Evolutionary conservation across 768 basidiomycete species (phyloP).

Genomic region (Galerina sulciceps): DNA sequence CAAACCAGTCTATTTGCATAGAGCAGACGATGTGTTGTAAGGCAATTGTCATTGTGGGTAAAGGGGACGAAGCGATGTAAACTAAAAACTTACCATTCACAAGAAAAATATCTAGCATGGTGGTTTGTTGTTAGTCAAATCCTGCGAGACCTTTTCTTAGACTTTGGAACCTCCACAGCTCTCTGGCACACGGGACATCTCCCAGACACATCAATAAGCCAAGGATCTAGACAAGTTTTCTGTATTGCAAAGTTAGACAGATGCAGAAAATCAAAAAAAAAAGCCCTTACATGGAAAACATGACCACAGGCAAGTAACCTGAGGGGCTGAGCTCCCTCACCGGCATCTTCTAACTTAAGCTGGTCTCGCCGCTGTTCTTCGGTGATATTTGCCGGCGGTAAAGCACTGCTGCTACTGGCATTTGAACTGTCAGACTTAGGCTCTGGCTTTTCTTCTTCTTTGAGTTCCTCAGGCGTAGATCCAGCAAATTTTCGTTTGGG

Average conservation of each 20-base stretch:
- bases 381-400: slow-evolving; percentile 8
- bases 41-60: too few relatives aligned
- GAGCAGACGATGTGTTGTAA: too few relatives aligned
- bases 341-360: slow-evolving; percentile 69
- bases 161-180: slow-evolving; percentile 63
- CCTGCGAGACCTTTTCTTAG: slow-evolving; percentile 26
- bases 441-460: background rate
- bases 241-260: slow-evolving; percentile 28
- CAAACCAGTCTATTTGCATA: too few relatives aligned
- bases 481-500: slow-evolving; percentile 43
- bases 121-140: background rate
- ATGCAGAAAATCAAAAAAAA: background rate
- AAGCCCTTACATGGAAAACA: slow-evolving; percentile 80
- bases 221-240: slow-evolving; percentile 91
- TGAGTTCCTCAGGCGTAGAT: background rate
- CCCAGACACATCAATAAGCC: slow-evolving; percentile 84
- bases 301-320: slow-evolving; percentile 81
- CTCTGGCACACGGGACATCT: slow-evolving; percentile 89
- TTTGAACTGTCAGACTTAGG: background rate
- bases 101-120: background rate
- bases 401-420: background rate
- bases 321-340: slow-evolving; percentile 77
- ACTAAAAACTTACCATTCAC: background rate
- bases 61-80: too few relatives aligned
- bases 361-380: slow-evolving; percentile 45